Percentiles rank a stretch among this genome's conserved stretches.
Conservation (phyloP, 1,284 basidiomycete species). For the Bjerkandera adusta region DNA sequence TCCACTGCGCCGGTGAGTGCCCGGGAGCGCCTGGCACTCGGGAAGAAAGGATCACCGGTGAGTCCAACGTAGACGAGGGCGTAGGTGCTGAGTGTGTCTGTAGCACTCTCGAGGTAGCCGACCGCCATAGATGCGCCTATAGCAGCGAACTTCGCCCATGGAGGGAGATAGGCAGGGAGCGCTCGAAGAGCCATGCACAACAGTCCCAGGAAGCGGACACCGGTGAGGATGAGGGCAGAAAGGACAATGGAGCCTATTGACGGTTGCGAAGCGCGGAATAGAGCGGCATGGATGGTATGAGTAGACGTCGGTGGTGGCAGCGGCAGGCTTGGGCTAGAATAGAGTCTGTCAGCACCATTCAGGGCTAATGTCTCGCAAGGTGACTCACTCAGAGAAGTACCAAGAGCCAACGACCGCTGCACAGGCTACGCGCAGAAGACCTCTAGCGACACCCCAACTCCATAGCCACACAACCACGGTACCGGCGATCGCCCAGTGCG, state of each 20-base stretch:
- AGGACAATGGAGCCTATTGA: constrained; percentile 80
- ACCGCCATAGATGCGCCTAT: constrained; percentile 43
- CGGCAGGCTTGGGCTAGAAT: constrained; percentile 44
- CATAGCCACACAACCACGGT: constrained; percentile 80
- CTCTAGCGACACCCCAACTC: constrained; percentile 88
- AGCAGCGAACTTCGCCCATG: constrained; percentile 40
- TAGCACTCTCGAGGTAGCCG: constrained; percentile 56
- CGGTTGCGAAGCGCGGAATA: constrained; percentile 77
- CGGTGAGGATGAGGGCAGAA: constrained; percentile 74
- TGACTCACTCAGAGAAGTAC: constrained; percentile 82
- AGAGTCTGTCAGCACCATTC: not conserved
- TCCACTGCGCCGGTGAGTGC: constrained; percentile 53
- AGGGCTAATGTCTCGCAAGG: not conserved
- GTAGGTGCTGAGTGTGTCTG: constrained; percentile 78
- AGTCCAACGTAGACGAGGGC: constrained; percentile 85
- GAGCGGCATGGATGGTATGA: constrained; percentile 74
- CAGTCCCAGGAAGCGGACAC: constrained; percentile 55
- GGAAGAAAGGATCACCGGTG: constrained; percentile 84
- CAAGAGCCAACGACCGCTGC: constrained; percentile 88
- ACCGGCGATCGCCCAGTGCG: constrained; percentile 77
- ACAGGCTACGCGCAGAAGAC: constrained; percentile 75
- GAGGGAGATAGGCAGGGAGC: constrained; percentile 54
- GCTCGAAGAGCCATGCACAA: constrained; percentile 49
- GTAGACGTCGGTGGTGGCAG: constrained; percentile 56
- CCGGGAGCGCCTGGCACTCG: constrained; percentile 66